Conservation (phyloP, 192 early-diverging fungal species). For the Pecoramyces ruminantium region DNA sequence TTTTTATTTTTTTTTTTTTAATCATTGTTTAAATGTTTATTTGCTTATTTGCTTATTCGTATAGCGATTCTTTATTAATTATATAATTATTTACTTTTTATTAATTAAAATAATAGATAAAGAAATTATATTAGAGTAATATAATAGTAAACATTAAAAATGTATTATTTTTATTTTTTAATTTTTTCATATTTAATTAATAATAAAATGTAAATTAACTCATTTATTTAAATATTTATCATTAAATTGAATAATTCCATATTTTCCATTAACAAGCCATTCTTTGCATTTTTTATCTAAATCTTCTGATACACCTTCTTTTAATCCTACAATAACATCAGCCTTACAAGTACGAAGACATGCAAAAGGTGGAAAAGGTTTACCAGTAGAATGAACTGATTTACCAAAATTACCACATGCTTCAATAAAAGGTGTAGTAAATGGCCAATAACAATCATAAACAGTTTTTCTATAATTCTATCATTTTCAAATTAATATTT, state of each 20-base stretch:
- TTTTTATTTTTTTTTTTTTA: too few relatives aligned
- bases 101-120: too few relatives aligned
- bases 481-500: background rate
- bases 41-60: too few relatives aligned
- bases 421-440: conserved; percentile 61
- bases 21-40: too few relatives aligned
- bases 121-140: too few relatives aligned
- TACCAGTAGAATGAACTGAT: background rate
- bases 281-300: conserved; percentile 19
- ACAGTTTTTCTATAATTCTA: conserved; percentile 25
- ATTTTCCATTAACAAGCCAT: conserved; percentile 32
- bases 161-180: too few relatives aligned
- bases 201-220: too few relatives aligned
- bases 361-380: conserved; percentile 47
- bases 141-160: too few relatives aligned
- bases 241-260: conserved; percentile 10
- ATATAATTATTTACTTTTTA: too few relatives aligned
- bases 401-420: conserved; percentile 44
- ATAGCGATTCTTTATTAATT: too few relatives aligned
- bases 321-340: conserved; percentile 62
- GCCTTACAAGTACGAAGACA: conserved; percentile 75
- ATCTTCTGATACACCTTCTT: conserved; percentile 26
- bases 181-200: too few relatives aligned
- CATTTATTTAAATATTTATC: background rate
- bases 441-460: conserved; percentile 78